These are phyloP conservation scores for Cadophora gregata DNA, from an alignment of 2,329 filamentous ascomycete species.

Conservation along the genomic window DNA sequence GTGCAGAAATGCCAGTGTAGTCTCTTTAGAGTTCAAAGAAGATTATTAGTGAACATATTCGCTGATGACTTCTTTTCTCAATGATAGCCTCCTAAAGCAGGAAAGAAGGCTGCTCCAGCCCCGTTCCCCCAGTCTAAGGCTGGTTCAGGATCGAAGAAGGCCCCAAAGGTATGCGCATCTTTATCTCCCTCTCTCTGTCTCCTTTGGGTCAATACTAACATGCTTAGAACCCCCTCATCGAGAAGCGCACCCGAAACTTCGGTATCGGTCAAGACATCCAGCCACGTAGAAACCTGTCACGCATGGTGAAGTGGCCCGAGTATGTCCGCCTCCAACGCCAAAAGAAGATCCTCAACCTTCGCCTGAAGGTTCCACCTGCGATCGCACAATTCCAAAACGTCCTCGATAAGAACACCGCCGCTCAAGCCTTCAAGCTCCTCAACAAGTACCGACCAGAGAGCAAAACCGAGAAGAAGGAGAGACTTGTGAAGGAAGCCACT, in stretches of 20 bases:
- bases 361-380: conserved; percentile 96
- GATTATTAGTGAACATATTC: conserved; percentile 77
- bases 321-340: conserved; percentile 91
- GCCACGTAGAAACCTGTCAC: conserved; percentile 91
- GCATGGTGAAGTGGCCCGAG: conserved; percentile 99
- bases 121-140: conserved; percentile 96
- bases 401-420: conserved; percentile 94
- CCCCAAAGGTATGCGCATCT: conserved; percentile 79
- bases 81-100: conserved; percentile 99
- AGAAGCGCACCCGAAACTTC: conserved; percentile 97
- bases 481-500: conserved; percentile 96
- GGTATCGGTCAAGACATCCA: conserved; percentile 99
- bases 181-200: conserved; percentile 2
- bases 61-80: conserved; percentile 99
- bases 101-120: conserved; percentile 98
- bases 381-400: conserved; percentile 98
- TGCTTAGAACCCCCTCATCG: conserved; percentile 92
- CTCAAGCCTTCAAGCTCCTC: conserved; percentile 97
- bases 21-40: conserved; percentile 95
- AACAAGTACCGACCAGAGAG: conserved; percentile 99
- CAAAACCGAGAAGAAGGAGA: conserved; percentile 99
- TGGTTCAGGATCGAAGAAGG: conserved; percentile 83
- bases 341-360: conserved; percentile 95
- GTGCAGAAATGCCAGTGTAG: conserved; percentile 46
- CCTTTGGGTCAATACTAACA: conserved; percentile 31